A percentile compares a stretch with the other conserved stretches of the same genome.
phyloP scores from a whole-genome alignment of 306 rosid genomes.

The Sicyos edulis region DNA sequence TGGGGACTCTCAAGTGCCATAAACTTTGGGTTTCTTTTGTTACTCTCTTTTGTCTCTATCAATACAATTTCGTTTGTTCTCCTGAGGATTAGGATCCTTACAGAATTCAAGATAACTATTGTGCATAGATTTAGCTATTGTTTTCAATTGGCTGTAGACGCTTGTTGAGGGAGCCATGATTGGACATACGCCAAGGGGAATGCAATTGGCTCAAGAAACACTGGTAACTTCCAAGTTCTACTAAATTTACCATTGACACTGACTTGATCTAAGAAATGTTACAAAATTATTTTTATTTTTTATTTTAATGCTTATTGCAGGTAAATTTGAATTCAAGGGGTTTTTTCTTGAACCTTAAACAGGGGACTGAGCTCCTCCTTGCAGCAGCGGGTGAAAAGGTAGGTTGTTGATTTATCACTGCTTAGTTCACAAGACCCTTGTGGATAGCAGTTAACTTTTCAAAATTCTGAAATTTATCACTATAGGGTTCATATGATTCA shows the following conservation, averaged over 20 bases:
- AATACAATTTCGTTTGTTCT: too few relatives aligned
- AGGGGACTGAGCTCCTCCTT: conserved; percentile 63
- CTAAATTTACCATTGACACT: conserved; percentile 9
- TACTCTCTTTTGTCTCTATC: too few relatives aligned
- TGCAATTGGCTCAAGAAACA: conserved; percentile 74
- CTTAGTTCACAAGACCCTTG: conserved; percentile 13
- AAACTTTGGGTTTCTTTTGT: too few relatives aligned
- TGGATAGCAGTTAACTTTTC: conserved; percentile 7
- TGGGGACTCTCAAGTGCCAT: too few relatives aligned
- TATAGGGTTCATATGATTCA: not conserved
- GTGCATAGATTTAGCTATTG: conserved; percentile 20
- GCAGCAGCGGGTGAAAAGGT: conserved; percentile 86
- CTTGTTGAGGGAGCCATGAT: conserved; percentile 84
- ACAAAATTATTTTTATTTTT: not conserved
- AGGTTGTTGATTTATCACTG: conserved; percentile 4
- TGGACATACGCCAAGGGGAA: conserved; percentile 83
- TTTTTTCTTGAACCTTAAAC: conserved; percentile 42
- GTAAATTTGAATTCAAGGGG: conserved; percentile 50
- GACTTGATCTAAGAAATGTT: conserved; percentile 12
- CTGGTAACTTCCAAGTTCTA: conserved; percentile 42
- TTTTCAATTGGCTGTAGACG: conserved; percentile 45
- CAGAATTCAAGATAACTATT: conserved; percentile 2
- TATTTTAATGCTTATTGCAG: conserved; percentile 33
- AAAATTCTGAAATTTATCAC: not conserved
- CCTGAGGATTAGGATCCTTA: too few relatives aligned